Evolutionary conservation across 2,329 filamentous ascomycete species (phyloP).

Genomic region (Ilyonectria destructans): DNA sequence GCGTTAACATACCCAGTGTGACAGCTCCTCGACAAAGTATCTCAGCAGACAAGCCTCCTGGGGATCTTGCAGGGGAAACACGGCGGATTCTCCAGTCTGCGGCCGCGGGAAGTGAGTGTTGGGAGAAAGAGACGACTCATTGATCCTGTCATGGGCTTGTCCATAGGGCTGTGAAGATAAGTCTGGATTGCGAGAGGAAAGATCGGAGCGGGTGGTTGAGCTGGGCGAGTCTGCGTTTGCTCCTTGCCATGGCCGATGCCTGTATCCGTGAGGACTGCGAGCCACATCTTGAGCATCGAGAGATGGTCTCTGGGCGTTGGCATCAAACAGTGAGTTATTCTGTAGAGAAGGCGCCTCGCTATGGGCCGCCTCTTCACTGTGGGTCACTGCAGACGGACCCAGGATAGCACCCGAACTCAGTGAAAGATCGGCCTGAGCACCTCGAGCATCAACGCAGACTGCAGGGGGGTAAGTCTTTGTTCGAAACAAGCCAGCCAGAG

Average conservation of each 20-base stretch:
- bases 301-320: neutral
- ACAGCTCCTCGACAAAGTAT: conserved; percentile 59
- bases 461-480: neutral
- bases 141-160: conserved; percentile 7
- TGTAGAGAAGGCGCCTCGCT: conserved; percentile 22
- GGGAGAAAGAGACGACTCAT: conserved; percentile 29
- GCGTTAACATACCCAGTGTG: conserved; percentile 55
- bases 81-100: conserved; percentile 19
- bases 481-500: neutral
- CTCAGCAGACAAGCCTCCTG: conserved; percentile 58
- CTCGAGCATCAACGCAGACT: conserved; percentile 34
- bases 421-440: conserved; percentile 10
- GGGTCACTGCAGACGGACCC: neutral
- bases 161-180: conserved; percentile 17
- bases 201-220: conserved; percentile 24
- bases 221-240: conserved; percentile 21
- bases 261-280: conserved; percentile 22
- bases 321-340: conserved; percentile 10
- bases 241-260: conserved; percentile 19
- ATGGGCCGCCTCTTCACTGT: conserved; percentile 2
- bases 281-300: conserved; percentile 19
- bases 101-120: conserved; percentile 20
- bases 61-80: conserved; percentile 53
- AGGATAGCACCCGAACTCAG: neutral
- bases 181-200: conserved; percentile 22